Base-by-base conservation (phyloP, 139 green algal species). In the Chlamydomonas eustigma region DNA sequence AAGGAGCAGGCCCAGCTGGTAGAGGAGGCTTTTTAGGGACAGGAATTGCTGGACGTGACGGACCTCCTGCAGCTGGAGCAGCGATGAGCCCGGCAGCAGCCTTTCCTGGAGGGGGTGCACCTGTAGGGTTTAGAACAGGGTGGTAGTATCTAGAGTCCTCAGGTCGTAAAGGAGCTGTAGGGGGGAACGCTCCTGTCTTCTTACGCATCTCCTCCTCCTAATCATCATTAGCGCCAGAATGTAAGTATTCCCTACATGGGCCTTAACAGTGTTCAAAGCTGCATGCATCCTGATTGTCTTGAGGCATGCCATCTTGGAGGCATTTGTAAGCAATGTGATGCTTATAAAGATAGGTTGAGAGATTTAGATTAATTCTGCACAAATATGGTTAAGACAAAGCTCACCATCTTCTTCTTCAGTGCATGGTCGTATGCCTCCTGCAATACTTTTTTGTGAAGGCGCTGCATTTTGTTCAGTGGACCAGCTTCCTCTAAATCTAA, bases 361-460 rank as follows among this genome's bases (percentile, higher is more conserved):
- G n/a, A n/a, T n/a, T n/a, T n/a, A n/a, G n/a, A n/a, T n/a, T n/a
- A n/a, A n/a, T n/a, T n/a, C n/a, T n/a, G n/a, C n/a, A n/a, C n/a
- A n/a, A n/a, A n/a, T n/a, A n/a, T n/a, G n/a, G n/a, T n/a, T n/a
- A n/a, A n/a, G n/a, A n/a, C n/a, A n/a, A 18, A 58, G 12, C 74
- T 37, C 36, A 92, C 92, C 92, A 91, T 92, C 52, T 92, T 80
- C 32, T 84, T 88, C 73, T 93, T 92, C 31, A 94, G 74, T 0
- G 91, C 89, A 51, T 81, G 68, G 37, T 96, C 90, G 50, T 93
- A 95, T 0, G 91, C 91, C 37, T 92, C 84, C 73, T 96, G 89
- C 79, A 97, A 68, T 39, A 91, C 91, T 39, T 91, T 92, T 81
- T 96, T 95, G 78, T 88, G 91, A 3, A 96, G 81, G 71, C 89